phyloP scores from a whole-genome alignment of 495 filamentous ascomycete species.

The Lepidopterella palustris region DNA sequence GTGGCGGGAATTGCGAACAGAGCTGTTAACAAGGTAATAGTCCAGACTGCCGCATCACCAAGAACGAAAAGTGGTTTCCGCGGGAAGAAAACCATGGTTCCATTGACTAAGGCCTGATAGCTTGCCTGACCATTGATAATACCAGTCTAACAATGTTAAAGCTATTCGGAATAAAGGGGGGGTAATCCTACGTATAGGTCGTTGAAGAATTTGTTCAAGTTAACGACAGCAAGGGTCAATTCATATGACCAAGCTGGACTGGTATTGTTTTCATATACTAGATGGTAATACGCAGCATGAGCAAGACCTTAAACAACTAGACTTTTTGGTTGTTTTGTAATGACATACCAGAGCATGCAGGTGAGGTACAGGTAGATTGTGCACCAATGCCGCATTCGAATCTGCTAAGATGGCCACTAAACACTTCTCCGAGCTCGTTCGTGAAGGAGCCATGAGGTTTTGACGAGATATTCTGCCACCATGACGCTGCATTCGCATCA shows the following conservation, averaged over 20 bases:
- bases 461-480: not conserved
- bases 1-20: not conserved
- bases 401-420: not conserved
- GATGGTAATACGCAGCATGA: too few relatives aligned
- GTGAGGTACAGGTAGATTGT: not conserved
- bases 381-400: not conserved
- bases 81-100: constrained; percentile 5
- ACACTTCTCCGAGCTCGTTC: not conserved
- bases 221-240: not conserved
- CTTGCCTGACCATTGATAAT: constrained; percentile 9
- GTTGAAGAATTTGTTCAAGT: constrained; percentile 14
- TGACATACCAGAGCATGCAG: not conserved
- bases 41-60: constrained; percentile 10
- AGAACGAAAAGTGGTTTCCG: constrained; percentile 8
- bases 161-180: not conserved
- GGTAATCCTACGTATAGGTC: not conserved
- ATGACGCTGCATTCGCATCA: too few relatives aligned
- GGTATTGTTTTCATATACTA: not conserved
- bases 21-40: not conserved
- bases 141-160: not conserved
- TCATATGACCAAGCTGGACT: constrained; percentile 3
- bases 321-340: too few relatives aligned
- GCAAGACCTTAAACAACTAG: not conserved
- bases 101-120: not conserved
- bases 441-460: not conserved